These are phyloP conservation scores for Pseudogymnoascus sp. DNA, from an alignment of 2,329 filamentous ascomycete species.

Conservation along the genomic window DNA sequence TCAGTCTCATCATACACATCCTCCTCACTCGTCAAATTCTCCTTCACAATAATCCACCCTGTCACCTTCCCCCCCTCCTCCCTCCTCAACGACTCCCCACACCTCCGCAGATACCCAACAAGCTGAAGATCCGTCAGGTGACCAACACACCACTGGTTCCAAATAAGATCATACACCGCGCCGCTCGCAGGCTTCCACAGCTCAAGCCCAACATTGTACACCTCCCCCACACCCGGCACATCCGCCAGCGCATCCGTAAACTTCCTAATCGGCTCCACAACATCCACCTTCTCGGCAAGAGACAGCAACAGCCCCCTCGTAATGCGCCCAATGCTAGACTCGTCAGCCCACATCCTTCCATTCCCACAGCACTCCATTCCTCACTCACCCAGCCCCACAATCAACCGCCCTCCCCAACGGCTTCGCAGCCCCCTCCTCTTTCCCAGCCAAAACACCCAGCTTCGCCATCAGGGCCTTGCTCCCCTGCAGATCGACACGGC, in stretches of 20 bases:
- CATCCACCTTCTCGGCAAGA: slow-evolving; percentile 64
- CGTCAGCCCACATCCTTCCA: neutral
- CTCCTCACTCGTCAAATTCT: slow-evolving; percentile 56
- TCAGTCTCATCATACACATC: slow-evolving; percentile 72
- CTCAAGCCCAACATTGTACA: slow-evolving; percentile 69
- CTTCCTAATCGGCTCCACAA: slow-evolving; percentile 76
- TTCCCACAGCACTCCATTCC: neutral
- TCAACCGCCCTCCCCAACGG: slow-evolving; percentile 25
- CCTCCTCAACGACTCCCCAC: slow-evolving; percentile 43
- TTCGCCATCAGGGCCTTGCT: slow-evolving; percentile 63
- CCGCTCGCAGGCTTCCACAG: slow-evolving; percentile 48
- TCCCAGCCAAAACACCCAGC: slow-evolving; percentile 37
- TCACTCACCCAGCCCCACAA: slow-evolving; percentile 32
- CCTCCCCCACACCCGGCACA: slow-evolving; percentile 48
- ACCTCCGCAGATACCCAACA: slow-evolving; percentile 55
- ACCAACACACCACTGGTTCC: slow-evolving; percentile 85
- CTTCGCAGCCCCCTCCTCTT: slow-evolving; percentile 24
- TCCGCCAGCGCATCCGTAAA: slow-evolving; percentile 59
- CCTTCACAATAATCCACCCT: slow-evolving; percentile 65
- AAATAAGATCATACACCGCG: slow-evolving; percentile 66
- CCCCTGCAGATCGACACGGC: slow-evolving; percentile 61
- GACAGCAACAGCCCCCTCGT: slow-evolving; percentile 68
- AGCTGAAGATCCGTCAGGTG: slow-evolving; percentile 71
- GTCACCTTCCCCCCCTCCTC: slow-evolving; percentile 29
- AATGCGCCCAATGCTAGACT: slow-evolving; percentile 65